Conservation (phyloP, 768 basidiomycete genomes). For the button mushroom (Agaricus bisporus) region DNA sequence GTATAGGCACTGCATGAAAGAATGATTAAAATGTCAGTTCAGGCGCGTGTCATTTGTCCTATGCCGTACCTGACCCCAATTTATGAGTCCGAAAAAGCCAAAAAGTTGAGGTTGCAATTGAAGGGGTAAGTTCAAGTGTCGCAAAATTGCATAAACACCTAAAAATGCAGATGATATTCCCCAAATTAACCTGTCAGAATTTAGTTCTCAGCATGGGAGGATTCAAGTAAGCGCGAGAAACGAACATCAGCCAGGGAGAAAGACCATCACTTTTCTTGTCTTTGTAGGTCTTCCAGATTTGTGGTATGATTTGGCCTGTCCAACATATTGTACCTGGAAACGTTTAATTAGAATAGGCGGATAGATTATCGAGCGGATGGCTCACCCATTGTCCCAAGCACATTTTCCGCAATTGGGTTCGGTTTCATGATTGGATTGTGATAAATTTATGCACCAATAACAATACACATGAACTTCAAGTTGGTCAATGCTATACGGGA, state of each 20-base stretch:
- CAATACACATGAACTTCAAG: too few species aligned
- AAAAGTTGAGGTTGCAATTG: constrained; percentile 66
- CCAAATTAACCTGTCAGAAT: constrained; percentile 48
- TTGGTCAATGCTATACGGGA: too few species aligned
- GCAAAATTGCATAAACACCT: constrained; percentile 62
- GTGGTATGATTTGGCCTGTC: constrained; percentile 64
- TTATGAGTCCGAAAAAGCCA: constrained; percentile 49
- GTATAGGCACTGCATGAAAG: constrained; percentile 50
- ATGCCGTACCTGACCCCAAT: constrained; percentile 55
- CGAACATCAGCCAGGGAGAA: constrained; percentile 61
- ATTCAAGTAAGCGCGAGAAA: constrained; percentile 1
- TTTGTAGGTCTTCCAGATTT: constrained; percentile 68
- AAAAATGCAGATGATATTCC: constrained; percentile 51
- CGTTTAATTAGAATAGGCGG: neutral
- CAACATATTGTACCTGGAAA: constrained; percentile 55
- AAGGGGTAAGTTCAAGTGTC: constrained; percentile 65
- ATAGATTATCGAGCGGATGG: neutral
- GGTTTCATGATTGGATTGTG: constrained; percentile 37
- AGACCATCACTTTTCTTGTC: constrained; percentile 64
- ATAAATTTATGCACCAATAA: too few species aligned
- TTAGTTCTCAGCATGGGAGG: neutral
- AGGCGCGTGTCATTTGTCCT: neutral
- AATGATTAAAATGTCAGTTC: neutral
- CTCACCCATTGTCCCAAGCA: constrained; percentile 61
- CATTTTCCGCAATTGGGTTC: constrained; percentile 57